A percentile compares a stretch with the other conserved stretches of the same genome.
phyloP scores from a whole-genome alignment of 148 eudicot genomes.

The Cornus florida region DNA sequence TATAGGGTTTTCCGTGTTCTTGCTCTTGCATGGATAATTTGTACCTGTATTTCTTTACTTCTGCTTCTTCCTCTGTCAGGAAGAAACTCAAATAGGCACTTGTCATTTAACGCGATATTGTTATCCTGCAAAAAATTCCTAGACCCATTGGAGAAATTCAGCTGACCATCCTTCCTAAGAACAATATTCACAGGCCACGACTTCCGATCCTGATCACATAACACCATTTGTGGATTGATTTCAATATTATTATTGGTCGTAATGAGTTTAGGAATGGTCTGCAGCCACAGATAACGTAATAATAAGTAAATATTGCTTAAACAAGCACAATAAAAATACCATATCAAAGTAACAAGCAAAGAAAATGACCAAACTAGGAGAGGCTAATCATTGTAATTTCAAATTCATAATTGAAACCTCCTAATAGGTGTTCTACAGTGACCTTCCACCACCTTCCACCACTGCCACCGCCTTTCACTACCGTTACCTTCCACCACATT shows the following conservation, averaged over 20 bases:
- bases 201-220: constrained; percentile 4
- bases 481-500: no score
- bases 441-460: no score
- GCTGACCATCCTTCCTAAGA: not conserved
- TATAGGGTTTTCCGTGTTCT: no score
- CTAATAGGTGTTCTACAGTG: not conserved
- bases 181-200: not conserved
- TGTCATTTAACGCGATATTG: not conserved
- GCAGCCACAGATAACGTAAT: not conserved
- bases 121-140: constrained; percentile 4
- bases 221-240: constrained; percentile 4
- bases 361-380: not conserved
- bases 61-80: not conserved
- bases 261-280: constrained; percentile 2
- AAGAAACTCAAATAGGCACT: constrained; percentile 10
- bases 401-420: not conserved
- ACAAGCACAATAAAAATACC: not conserved
- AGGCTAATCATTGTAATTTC: not conserved
- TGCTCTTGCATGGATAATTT: not conserved
- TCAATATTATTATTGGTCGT: not conserved
- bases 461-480: no score
- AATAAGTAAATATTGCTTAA: not conserved
- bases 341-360: not conserved
- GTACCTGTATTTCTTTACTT: constrained; percentile 14
- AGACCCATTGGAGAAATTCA: not conserved